These are phyloP conservation scores for Vanrija sp. DNA, from an alignment of 1,284 basidiomycete genomes.

Conservation along the genomic window DNA sequence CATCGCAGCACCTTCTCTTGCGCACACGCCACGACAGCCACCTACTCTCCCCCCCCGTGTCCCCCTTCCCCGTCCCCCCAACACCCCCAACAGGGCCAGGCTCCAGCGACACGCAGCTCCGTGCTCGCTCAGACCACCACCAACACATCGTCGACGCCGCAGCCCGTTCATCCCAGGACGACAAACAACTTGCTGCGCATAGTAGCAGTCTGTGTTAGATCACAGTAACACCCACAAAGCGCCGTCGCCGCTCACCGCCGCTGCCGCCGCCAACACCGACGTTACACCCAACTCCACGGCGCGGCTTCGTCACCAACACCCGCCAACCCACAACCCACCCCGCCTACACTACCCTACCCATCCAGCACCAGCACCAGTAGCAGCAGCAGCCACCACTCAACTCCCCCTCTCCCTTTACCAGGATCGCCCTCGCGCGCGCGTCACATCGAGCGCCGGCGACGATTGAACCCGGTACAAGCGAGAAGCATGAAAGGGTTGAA, in stretches of 20 bases:
- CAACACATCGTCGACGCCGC: too few species aligned
- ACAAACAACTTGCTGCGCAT: too few species aligned
- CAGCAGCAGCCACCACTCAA: background rate
- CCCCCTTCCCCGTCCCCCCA: background rate
- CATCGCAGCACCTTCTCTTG: background rate
- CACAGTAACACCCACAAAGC: too few species aligned
- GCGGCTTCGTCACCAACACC: background rate
- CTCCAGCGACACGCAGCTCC: background rate
- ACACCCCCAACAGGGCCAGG: background rate
- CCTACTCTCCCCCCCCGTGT: background rate
- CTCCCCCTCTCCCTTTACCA: background rate
- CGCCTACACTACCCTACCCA: background rate
- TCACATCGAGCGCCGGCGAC: constrained; percentile 1
- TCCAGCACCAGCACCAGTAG: background rate
- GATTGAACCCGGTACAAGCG: background rate
- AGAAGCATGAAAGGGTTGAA: constrained; percentile 79
- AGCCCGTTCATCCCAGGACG: too few species aligned
- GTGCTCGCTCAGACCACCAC: too few species aligned
- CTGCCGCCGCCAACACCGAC: background rate
- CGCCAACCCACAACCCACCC: background rate
- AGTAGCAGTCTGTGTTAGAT: background rate
- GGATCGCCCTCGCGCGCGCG: background rate
- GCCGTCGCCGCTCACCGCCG: background rate
- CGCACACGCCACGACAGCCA: background rate
- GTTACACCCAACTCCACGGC: background rate